These are phyloP conservation scores for Keithomyces neogunnii DNA, from an alignment of 2,329 filamentous ascomycete genomes.

Conservation along the genomic window DNA sequence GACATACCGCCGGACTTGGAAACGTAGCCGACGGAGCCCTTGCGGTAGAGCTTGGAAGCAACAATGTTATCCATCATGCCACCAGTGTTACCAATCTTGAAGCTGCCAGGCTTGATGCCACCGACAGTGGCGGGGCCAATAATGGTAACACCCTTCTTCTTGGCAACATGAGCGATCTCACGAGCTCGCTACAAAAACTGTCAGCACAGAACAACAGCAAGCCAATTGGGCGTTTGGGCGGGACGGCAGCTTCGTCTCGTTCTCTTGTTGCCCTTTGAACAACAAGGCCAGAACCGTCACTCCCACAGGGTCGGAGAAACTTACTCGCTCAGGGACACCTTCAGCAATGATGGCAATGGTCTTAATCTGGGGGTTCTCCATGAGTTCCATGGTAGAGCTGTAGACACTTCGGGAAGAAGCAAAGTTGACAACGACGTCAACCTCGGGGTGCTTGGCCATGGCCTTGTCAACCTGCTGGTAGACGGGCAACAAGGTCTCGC, in stretches of 20 bases:
- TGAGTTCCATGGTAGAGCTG: constrained; percentile 96
- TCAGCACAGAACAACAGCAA: constrained; percentile 10
- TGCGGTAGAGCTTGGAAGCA: constrained; percentile 98
- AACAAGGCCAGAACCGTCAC: not conserved
- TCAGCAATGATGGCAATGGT: constrained; percentile 99
- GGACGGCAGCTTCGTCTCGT: not conserved
- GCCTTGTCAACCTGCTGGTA: constrained; percentile 94
- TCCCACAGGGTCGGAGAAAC: constrained; percentile 24
- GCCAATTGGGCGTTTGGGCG: not conserved
- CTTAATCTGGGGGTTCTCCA: constrained; percentile 95
- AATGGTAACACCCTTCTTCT: constrained; percentile 99
- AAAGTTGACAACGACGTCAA: constrained; percentile 98
- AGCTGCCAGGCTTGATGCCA: constrained; percentile 98
- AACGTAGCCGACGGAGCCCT: constrained; percentile 97
- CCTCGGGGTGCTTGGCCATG: constrained; percentile 91
- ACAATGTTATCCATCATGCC: constrained; percentile 99
- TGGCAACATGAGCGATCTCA: constrained; percentile 92
- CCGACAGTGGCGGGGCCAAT: constrained; percentile 97
- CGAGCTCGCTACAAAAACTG: constrained; percentile 63
- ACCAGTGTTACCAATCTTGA: constrained; percentile 99
- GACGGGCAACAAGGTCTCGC: constrained; percentile 95
- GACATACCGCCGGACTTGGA: constrained; percentile 99
- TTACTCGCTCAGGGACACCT: constrained; percentile 94
- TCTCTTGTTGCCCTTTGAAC: not conserved
- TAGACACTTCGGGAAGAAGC: constrained; percentile 98